Conservation (phyloP, 495 filamentous ascomycete genomes). For the Parathielavia hyrcaniae region DNA sequence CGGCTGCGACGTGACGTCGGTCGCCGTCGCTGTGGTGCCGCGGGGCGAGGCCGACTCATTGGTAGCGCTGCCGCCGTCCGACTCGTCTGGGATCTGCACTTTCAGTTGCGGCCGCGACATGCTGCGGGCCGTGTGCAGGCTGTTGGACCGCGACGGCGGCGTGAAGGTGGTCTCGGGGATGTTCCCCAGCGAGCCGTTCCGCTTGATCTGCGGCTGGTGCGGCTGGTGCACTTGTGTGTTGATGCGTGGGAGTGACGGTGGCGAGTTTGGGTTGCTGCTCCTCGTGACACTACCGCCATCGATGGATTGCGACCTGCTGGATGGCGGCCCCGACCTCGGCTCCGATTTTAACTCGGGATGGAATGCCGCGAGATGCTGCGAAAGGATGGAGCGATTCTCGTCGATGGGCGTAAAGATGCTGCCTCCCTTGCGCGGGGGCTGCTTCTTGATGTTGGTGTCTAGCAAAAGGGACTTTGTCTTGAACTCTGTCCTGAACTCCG, state of each 20-base stretch:
- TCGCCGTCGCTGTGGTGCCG: constrained; percentile 58
- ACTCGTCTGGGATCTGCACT: constrained; percentile 92
- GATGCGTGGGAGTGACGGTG: constrained; percentile 45
- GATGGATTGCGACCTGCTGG: constrained; percentile 55
- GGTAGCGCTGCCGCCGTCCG: constrained; percentile 71
- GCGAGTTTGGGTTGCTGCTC: constrained; percentile 40
- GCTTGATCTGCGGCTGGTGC: constrained; percentile 38
- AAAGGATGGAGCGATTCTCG: constrained; percentile 80
- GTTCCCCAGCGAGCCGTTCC: constrained; percentile 50
- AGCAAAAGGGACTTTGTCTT: constrained; percentile 41
- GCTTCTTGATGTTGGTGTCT: constrained; percentile 57
- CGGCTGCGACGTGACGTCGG: constrained; percentile 40
- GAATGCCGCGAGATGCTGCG: constrained; percentile 69
- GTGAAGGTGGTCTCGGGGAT: constrained; percentile 49
- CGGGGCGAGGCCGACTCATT: constrained; percentile 66
- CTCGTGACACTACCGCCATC: constrained; percentile 53
- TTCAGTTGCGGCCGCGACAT: constrained; percentile 72
- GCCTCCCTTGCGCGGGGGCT: constrained; percentile 68
- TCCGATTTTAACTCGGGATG: constrained; percentile 42
- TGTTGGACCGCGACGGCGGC: constrained; percentile 74
- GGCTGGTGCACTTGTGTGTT: constrained; percentile 39
- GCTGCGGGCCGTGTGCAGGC: constrained; percentile 50
- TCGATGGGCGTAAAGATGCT: constrained; percentile 98
- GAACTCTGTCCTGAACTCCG: constrained; percentile 42
- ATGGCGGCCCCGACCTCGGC: constrained; percentile 39